Conservation (phyloP, 306 rosid genomes). For the Dalbergia cultrata region DNA sequence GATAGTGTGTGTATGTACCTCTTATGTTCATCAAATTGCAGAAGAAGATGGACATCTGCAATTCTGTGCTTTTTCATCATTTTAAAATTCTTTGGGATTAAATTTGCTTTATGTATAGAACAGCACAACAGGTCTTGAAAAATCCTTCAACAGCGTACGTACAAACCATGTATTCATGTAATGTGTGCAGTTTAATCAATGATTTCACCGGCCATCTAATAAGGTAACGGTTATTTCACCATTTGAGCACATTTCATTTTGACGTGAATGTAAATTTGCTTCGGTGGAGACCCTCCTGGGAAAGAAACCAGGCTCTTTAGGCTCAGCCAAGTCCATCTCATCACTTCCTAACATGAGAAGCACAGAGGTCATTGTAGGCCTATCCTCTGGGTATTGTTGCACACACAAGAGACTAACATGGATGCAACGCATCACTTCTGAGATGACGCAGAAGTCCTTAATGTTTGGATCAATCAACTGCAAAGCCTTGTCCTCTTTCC, state of each 20-base stretch:
- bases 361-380: slow-evolving; percentile 37
- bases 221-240: slow-evolving; percentile 3
- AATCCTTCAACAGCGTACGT: background rate
- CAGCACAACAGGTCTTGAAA: background rate
- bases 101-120: background rate
- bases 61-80: background rate
- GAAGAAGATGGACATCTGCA: background rate
- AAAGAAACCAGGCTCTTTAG: slow-evolving; percentile 53
- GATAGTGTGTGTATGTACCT: background rate
- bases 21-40: background rate
- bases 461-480: slow-evolving; percentile 49
- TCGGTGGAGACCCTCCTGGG: background rate
- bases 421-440: slow-evolving; percentile 52
- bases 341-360: slow-evolving; percentile 52
- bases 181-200: background rate
- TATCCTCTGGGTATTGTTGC: slow-evolving; percentile 52
- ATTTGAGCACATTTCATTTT: slow-evolving; percentile 33
- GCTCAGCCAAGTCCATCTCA: slow-evolving; percentile 46
- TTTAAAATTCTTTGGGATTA: background rate
- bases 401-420: slow-evolving; percentile 60
- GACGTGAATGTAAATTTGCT: background rate
- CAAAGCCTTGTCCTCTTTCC: slow-evolving; percentile 51
- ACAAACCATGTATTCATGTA: background rate
- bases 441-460: background rate
- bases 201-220: background rate